Evolutionary conservation across 2,329 filamentous ascomycete species (phyloP), one percentile per base, ranked within the genome.

Genomic region (Colletotrichum destructivum): DNA sequence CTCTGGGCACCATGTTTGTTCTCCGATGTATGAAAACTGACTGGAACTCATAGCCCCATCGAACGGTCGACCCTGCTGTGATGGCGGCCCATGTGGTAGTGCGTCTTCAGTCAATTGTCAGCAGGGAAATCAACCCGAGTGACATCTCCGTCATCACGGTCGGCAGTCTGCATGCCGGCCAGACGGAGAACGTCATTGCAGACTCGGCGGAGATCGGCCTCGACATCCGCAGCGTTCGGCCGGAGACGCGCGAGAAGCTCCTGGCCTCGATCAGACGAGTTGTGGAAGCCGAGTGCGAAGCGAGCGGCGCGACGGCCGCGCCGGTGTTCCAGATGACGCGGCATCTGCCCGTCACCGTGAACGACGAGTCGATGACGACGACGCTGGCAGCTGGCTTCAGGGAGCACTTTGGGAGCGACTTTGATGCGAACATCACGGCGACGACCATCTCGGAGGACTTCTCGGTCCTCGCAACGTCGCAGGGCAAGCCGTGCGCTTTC

Each of bases 361-460:
- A 91, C 70, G 88, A 90, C 69, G 81, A 78, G 0, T 73, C 73
- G 0, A 80, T 86, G 0, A 87, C 85, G 0, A 75, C 74, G 4
- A 77, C 75, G 12, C 78, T 91, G 0, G 83, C 84, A 21, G 76
- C 78, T 3, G 78, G 81, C 0, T 90, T 90, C 73, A 71, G 74
- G 0, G 72, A 78, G 1, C 85, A 88, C 40, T 56, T 56, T 9
- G 54, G 54, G 12, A 23, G 13, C 11, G 35, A 56, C 2, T 56
- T 40, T 56, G 78, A 83, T 13, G 73, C 80, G 0, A 78, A 86
- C 15, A 81, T 82, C 18, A 77, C 82, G n/a, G 80, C 82, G 0
- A 74, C 86, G 0, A 79, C 81, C 3, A 86, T 84, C 0, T 88
- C 84, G 54, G 90, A 92, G 74, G 90, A 92, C 72, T 91, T 92